Percentiles rank a stretch among this genome's conserved stretches.
Evolutionary conservation across 1,284 basidiomycete genomes (phyloP).

Genomic region (Ustilago cynodontis): DNA sequence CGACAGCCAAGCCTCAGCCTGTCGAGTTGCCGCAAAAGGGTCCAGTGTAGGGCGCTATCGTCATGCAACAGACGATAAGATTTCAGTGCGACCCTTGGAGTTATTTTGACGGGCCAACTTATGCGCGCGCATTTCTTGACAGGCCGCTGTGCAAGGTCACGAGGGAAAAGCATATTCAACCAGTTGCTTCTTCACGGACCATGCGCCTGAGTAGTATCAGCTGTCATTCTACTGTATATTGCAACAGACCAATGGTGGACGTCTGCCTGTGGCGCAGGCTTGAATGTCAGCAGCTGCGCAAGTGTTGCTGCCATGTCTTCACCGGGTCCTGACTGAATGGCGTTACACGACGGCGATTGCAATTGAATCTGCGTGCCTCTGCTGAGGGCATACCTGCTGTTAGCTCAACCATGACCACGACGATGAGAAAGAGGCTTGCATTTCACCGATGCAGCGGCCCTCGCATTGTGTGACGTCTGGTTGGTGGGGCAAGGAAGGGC

Average conservation of each 20-base stretch:
- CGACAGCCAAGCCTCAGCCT: background rate
- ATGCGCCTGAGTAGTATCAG: too few relatives aligned
- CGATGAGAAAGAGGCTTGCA: background rate
- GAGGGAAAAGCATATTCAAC: slow-evolving; percentile 10
- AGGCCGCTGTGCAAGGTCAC: slow-evolving; percentile 15
- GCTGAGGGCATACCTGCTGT: too few relatives aligned
- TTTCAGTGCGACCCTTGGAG: too few relatives aligned
- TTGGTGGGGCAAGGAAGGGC: background rate
- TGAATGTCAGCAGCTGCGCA: too few relatives aligned
- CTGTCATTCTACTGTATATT: background rate
- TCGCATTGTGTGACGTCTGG: background rate
- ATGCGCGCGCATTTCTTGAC: background rate
- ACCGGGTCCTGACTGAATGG: background rate
- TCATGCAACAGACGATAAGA: too few relatives aligned
- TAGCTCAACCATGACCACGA: too few relatives aligned
- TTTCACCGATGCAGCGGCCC: background rate
- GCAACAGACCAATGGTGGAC: background rate
- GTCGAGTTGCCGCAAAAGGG: background rate
- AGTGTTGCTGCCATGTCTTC: too few relatives aligned
- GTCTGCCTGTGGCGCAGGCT: too few relatives aligned
- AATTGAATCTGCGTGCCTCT: too few relatives aligned
- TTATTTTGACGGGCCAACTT: slow-evolving; percentile 10
- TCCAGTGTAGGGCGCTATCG: background rate
- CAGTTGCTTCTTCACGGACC: slow-evolving; percentile 1
- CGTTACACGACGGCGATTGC: background rate